Percentiles rank a stretch among this genome's conserved stretches.
These are phyloP conservation scores for Arthrocladium fulminans DNA, from an alignment of 2,329 filamentous ascomycete genomes.

Conservation along the genomic window DNA sequence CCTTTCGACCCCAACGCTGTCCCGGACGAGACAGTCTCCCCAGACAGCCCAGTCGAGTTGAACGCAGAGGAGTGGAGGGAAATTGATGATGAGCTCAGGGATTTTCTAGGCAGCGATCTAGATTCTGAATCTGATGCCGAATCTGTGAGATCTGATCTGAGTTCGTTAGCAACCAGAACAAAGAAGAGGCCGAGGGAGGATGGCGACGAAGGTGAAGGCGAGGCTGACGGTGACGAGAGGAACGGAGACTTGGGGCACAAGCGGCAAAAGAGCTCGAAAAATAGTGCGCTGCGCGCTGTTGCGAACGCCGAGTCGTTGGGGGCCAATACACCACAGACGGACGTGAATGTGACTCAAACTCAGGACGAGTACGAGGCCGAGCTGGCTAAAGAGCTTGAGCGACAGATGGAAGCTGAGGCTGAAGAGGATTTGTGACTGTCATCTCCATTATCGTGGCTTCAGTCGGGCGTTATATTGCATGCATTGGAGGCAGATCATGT, in stretches of 20 bases:
- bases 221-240: conserved; percentile 4
- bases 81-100: conserved; percentile 63
- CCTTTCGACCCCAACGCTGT: conserved; percentile 43
- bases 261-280: not conserved
- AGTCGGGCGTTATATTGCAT: not conserved
- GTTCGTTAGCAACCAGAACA: conserved; percentile 20
- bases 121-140: conserved; percentile 43
- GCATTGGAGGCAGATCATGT: not conserved
- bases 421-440: conserved; percentile 5
- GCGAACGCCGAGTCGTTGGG: not conserved
- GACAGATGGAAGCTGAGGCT: conserved; percentile 44
- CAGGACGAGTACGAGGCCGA: conserved; percentile 37
- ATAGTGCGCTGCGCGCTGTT: conserved; percentile 3
- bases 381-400: conserved; percentile 48
- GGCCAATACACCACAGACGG: conserved; percentile 24
- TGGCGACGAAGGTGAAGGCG: not conserved
- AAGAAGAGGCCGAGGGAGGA: conserved; percentile 5
- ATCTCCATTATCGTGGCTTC: not conserved
- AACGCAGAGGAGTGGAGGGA: conserved; percentile 55
- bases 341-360: conserved; percentile 24
- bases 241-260: conserved; percentile 3
- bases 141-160: conserved; percentile 26
- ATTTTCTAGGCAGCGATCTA: conserved; percentile 53
- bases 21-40: conserved; percentile 28
- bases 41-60: conserved; percentile 36